Evolutionary conservation across 2,329 filamentous ascomycete genomes (phyloP).

Genomic region (Coniochaeta sp.): DNA sequence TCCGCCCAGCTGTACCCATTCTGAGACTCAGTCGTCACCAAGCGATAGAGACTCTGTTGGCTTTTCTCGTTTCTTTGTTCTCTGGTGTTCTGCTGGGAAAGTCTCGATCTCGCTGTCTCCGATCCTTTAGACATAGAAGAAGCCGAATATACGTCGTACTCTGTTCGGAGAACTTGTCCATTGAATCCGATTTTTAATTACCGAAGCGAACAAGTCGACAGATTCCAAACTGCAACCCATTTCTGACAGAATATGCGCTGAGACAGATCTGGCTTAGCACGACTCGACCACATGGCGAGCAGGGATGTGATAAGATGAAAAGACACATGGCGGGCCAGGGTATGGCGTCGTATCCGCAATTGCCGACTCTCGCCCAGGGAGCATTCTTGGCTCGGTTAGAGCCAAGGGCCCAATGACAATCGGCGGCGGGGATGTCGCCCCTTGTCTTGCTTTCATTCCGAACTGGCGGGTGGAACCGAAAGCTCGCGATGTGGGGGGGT

Average conservation of each 20-base stretch:
- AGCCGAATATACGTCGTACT: neutral
- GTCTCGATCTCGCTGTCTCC: no score
- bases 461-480: neutral
- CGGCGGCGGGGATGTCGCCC: neutral
- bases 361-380: no score
- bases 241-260: neutral
- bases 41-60: no score
- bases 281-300: conserved; percentile 1
- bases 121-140: neutral
- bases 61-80: no score
- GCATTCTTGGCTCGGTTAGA: neutral
- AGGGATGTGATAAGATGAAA: neutral
- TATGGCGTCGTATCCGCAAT: neutral
- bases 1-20: no score
- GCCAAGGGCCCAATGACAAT: neutral
- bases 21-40: no score
- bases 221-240: neutral
- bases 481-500: no score
- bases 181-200: neutral
- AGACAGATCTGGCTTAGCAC: neutral
- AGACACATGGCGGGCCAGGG: neutral
- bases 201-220: neutral
- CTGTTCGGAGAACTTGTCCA: neutral
- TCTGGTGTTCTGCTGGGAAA: no score
- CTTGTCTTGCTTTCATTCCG: neutral